Percentiles rank a stretch among this genome's conserved stretches.
Conservation (phyloP, 768 basidiomycete genomes). For the Tulasnella sp. region DNA sequence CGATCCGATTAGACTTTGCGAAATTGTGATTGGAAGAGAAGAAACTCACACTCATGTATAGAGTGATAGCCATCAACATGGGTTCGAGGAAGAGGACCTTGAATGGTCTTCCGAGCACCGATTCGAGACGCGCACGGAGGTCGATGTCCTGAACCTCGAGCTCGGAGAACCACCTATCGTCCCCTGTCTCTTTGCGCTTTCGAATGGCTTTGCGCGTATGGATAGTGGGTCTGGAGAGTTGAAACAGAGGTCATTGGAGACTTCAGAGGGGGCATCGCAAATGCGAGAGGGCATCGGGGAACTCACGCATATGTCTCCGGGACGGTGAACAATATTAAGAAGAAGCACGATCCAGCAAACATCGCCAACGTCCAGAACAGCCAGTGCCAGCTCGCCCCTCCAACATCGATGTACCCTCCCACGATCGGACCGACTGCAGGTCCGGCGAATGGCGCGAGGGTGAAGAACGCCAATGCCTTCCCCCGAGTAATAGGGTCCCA, state of each 20-base stretch:
- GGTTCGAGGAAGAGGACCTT: constrained; percentile 18
- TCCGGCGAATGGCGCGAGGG: constrained; percentile 20
- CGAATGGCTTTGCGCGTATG: constrained; percentile 4
- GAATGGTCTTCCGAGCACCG: constrained; percentile 14
- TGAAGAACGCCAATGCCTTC: constrained; percentile 20
- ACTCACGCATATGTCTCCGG: constrained; percentile 19
- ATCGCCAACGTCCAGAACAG: constrained; percentile 23
- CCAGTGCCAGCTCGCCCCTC: constrained; percentile 21
- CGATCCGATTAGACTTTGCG: constrained; percentile 18
- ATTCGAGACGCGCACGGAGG: background rate
- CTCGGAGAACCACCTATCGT: constrained; percentile 14
- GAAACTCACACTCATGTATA: constrained; percentile 14
- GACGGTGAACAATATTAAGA: constrained; percentile 17
- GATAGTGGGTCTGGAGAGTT: constrained; percentile 17
- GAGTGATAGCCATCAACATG: constrained; percentile 18
- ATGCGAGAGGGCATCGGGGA: constrained; percentile 1
- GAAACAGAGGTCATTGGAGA: background rate
- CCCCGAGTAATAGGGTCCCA: constrained; percentile 23
- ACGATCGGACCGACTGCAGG: constrained; percentile 24
- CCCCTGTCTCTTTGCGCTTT: constrained; percentile 17
- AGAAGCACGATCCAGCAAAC: constrained; percentile 17
- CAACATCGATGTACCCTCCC: constrained; percentile 18
- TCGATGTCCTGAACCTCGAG: constrained; percentile 13
- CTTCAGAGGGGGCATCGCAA: background rate
- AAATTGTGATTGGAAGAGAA: constrained; percentile 4